A percentile compares a stretch with the other conserved stretches of the same genome.
phyloP scores from a whole-genome alignment of 768 basidiomycete species.

The Amanita pallidorosea region DNA sequence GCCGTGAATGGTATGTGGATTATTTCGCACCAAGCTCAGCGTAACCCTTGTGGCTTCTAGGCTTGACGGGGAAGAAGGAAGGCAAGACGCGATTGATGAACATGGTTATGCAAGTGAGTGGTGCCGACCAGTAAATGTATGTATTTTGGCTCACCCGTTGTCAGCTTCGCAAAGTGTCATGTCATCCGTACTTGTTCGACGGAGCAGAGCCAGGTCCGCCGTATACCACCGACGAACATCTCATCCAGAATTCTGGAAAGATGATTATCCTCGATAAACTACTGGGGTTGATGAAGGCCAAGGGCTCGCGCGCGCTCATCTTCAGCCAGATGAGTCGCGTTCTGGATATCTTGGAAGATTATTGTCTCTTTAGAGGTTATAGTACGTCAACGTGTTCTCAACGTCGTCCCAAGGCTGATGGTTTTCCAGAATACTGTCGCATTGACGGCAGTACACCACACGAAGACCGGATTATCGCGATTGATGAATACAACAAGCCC shows the following conservation, averaged over 20 bases:
- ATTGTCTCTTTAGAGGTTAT: slow-evolving; percentile 84
- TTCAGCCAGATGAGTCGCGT: slow-evolving; percentile 99
- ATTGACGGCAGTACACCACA: slow-evolving; percentile 95
- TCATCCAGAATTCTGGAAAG: slow-evolving; percentile 90
- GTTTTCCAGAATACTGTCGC: slow-evolving; percentile 74
- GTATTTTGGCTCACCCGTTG: not conserved
- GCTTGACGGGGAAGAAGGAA: slow-evolving; percentile 93
- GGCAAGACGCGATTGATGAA: slow-evolving; percentile 97
- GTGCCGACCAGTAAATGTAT: not conserved
- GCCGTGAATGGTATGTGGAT: slow-evolving; percentile 79
- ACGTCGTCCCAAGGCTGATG: slow-evolving; percentile 3
- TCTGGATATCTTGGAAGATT: slow-evolving; percentile 94
- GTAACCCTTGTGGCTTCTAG: slow-evolving; percentile 22
- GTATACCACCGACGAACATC: slow-evolving; percentile 95
- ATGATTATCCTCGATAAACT: slow-evolving; percentile 98
- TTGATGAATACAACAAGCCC: slow-evolving; percentile 96
- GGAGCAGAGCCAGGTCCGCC: slow-evolving; percentile 99
- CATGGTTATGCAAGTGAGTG: slow-evolving; percentile 90
- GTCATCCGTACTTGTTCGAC: slow-evolving; percentile 88
- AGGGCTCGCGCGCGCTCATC: slow-evolving; percentile 92
- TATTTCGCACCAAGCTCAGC: not conserved
- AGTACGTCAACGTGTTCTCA: slow-evolving; percentile 41
- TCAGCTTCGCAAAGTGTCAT: slow-evolving; percentile 76
- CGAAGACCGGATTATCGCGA: slow-evolving; percentile 89
- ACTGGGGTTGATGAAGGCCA: slow-evolving; percentile 74